Base-by-base conservation (phyloP, 495 filamentous ascomycete genomes). In the Xylaria flabelliformis region DNA sequence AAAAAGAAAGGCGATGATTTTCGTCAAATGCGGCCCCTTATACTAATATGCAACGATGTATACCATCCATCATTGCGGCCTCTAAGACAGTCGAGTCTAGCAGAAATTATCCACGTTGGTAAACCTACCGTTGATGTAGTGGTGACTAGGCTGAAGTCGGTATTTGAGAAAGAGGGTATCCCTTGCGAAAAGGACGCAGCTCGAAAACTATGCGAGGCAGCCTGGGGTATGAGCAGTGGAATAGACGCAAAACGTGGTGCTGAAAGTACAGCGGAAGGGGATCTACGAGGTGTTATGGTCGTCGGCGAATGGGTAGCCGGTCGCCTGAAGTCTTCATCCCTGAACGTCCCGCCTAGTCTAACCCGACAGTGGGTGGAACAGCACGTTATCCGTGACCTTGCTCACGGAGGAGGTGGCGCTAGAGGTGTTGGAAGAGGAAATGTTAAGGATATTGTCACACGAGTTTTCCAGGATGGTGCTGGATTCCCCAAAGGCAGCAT, bases 41-140 rank as follows among this genome's bases (percentile, higher is more conserved):
- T 99, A 70, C 82, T 98, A 36, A 94, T 99, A 70, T 99, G 96
- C 86, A 99, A 99, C 72, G 96, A 99, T 81, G 88, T 97, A n/a
- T 99, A 99, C 79, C 93, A 97, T 75, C 88, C 96, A 29, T 93
- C 94, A 67, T 86, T 99, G 34, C 89, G 93, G 13, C 93, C 92
- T 24, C 87, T 99, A 21, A 89, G 96, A 36, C 90, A 93, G 67
- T 93, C 93, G 0, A 89, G 86, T 21, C 82, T 92, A 44, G 96
- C 95, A 2, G 96, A 99, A 80, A 89, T 97, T 42, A 91, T 99
- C n/a, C 92, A 96, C 80, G 90, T 97, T 56, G 91, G 95, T 59
- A 95, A 94, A 71, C 94, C 96, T 0, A 90, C 94, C 6, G 80
- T 97, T 12, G 94, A 95, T 71, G 92, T 93, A 72, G 93, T 98